Evolutionary conservation across 257 asterid species (phyloP), one percentile per base, ranked within the genome.

Genomic region (Solanum etuberosum): DNA sequence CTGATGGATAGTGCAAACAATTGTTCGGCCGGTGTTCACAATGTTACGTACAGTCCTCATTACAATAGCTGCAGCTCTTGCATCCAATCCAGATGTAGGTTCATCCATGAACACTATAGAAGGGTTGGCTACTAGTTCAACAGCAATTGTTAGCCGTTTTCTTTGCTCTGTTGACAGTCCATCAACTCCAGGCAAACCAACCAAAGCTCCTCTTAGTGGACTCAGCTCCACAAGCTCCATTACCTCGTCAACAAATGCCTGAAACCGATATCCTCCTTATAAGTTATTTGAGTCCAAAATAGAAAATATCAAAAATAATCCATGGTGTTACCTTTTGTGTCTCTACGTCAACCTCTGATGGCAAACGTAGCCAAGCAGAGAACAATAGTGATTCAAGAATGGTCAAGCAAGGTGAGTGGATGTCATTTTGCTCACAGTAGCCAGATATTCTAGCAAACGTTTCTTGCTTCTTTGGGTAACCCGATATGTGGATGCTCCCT

Each of bases 381-480:
- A 95, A 95, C 74, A 94, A 88, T 88, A 96, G 96, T 84, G 99
- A 96, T 93, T 96, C 99, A 11, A 90, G 91, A 88, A 96, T 91
- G 16, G 99, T 96, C 86, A 96, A 92, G 95, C 98, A 94, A 71
- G 99, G 99, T 51, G 99, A 95, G 89, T 96, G 99, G 54, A 96
- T 91, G 86, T 96, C 99, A 85, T 94, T 96, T 94, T 96, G 99
- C 93, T 96, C 99, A 87, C 99, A 96, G 89, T 96, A 96, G 43
- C 99, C 99, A 77, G 99, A 95, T 92, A 96, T 91, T 89, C 99
- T 92, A 82, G 99, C 99, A 90, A 96, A 96, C 21, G 98, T 96
- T 86, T 95, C 98, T 89, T 96, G 99, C 87, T 91, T 94, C 85
- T 96, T 96, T 3, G 97, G 97, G 93, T 93, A 91, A 59, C 99